Conservation (phyloP, 2,329 filamentous ascomycete species). For the Boeremia lycopersici region DNA sequence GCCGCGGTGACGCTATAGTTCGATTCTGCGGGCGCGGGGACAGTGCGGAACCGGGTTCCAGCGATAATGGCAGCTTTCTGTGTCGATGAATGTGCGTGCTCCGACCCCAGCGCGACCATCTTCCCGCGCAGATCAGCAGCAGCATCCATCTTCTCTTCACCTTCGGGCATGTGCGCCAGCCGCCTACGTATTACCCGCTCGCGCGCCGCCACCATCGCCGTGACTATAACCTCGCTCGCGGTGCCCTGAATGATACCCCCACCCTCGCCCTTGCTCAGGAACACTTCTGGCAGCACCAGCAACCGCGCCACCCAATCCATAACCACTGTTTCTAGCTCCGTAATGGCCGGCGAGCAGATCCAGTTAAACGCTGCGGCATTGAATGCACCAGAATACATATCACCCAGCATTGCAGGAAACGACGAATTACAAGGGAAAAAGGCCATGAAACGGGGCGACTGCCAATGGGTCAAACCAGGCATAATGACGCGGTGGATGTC, state of each 20-base stretch:
- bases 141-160: slow-evolving; percentile 58
- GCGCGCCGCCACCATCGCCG: slow-evolving; percentile 83
- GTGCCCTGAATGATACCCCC: slow-evolving; percentile 95
- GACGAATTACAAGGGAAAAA: slow-evolving; percentile 87
- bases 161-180: slow-evolving; percentile 36
- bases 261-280: slow-evolving; percentile 73
- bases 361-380: slow-evolving; percentile 95
- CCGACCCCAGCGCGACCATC: slow-evolving; percentile 80
- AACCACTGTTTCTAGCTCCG: slow-evolving; percentile 90
- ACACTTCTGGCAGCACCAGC: slow-evolving; percentile 74
- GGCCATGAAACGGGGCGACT: slow-evolving; percentile 90
- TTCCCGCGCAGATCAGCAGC: slow-evolving; percentile 69
- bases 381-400: slow-evolving; percentile 89
- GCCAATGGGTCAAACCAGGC: slow-evolving; percentile 93
- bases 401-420: slow-evolving; percentile 85
- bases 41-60: slow-evolving; percentile 77
- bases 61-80: slow-evolving; percentile 87
- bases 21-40: slow-evolving; percentile 67
- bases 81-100: slow-evolving; percentile 80
- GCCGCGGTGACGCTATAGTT: slow-evolving; percentile 73
- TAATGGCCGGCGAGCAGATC: slow-evolving; percentile 91
- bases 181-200: slow-evolving; percentile 65
- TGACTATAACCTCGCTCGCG: slow-evolving; percentile 85
- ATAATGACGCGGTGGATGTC: slow-evolving; percentile 88
- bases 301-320: slow-evolving; percentile 89